Percentiles rank a stretch among this genome's conserved stretches.
phyloP scores from a whole-genome alignment of 2,329 filamentous ascomycete species.

The Rasamsonia emersonii region DNA sequence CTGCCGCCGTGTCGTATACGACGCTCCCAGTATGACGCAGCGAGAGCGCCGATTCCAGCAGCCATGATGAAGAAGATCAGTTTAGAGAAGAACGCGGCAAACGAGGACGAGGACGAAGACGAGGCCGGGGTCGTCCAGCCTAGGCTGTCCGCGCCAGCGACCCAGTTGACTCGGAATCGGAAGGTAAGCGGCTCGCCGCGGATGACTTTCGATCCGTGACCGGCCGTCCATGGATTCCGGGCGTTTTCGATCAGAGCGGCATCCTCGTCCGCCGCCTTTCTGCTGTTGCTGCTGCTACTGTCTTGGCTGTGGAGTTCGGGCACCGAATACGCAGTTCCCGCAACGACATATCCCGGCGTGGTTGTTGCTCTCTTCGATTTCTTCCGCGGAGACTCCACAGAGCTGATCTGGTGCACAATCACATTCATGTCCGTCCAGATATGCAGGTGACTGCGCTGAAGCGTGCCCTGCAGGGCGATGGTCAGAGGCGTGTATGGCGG shows the following conservation, averaged over 20 bases:
- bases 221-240: slow-evolving; percentile 40
- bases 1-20: slow-evolving; percentile 15
- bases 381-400: slow-evolving; percentile 17
- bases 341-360: slow-evolving; percentile 69
- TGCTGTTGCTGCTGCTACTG: slow-evolving; percentile 8
- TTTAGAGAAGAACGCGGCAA: slow-evolving; percentile 18
- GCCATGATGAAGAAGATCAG: slow-evolving; percentile 29
- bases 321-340: slow-evolving; percentile 78
- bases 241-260: slow-evolving; percentile 34
- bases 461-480: slow-evolving; percentile 78
- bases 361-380: slow-evolving; percentile 49
- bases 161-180: slow-evolving; percentile 72
- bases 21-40: slow-evolving; percentile 31
- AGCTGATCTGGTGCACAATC: slow-evolving; percentile 56
- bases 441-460: slow-evolving; percentile 84
- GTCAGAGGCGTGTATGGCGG: slow-evolving; percentile 61
- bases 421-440: slow-evolving; percentile 85
- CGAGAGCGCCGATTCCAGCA: slow-evolving; percentile 25
- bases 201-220: slow-evolving; percentile 56
- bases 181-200: slow-evolving; percentile 81
- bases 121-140: slow-evolving; percentile 21
- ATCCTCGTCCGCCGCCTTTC: slow-evolving; percentile 30
- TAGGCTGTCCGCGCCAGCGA: slow-evolving; percentile 32
- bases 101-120: slow-evolving; percentile 2
- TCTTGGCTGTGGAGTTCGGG: slow-evolving; percentile 53